Base-by-base conservation (phyloP, 148 eudicot genomes). In the Pouteria glomerata region DNA sequence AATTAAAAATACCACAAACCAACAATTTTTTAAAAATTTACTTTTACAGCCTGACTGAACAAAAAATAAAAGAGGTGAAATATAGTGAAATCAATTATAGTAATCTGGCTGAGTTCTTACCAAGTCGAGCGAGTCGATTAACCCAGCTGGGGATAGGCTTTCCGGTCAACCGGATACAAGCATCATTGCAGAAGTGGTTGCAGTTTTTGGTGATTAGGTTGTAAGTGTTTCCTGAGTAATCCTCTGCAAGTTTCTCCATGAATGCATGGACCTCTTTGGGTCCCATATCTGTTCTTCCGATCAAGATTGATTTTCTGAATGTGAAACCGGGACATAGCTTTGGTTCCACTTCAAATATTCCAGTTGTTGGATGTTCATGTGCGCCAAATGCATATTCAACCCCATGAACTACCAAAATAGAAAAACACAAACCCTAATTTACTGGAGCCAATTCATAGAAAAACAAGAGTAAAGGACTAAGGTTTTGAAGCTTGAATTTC, bases 141-240 rank as follows among this genome's bases (percentile, higher is more conserved):
- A 90, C 96, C 96, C 96, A 90, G 59, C 85, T 88, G 56, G 96
- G 96, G 56, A 90, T 90, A 6, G 87, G 85, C 81, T 81, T 88
- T 1, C 87, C 84, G 4, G 87, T 88, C 75, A 90, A 78, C 51
- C 78, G 83, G 15, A 84, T 57, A 50, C 87, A 82, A 3, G 78
- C 81, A 77, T 90, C 92, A 50, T 90, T 84, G 84, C 96, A 90
- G 75, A 90, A 90, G 68, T 90, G 96, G 78, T 90, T 90, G 75
- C 96, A 90, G 41, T 90, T 90, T 74, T 83, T 88, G 55, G 82
- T 79, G 35, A 90, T 90, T 55, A 90, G 96, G 82, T 90, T 85
- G 77, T 90, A 90, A 21, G 82, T 80, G 77, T 77, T 88, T 70
- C 96, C 96, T n/a, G 78, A 66, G 73, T 88, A 90, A 67, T 83